These are phyloP conservation scores for Bauhinia variegata DNA, from an alignment of 306 rosid species.

Conservation along the genomic window DNA sequence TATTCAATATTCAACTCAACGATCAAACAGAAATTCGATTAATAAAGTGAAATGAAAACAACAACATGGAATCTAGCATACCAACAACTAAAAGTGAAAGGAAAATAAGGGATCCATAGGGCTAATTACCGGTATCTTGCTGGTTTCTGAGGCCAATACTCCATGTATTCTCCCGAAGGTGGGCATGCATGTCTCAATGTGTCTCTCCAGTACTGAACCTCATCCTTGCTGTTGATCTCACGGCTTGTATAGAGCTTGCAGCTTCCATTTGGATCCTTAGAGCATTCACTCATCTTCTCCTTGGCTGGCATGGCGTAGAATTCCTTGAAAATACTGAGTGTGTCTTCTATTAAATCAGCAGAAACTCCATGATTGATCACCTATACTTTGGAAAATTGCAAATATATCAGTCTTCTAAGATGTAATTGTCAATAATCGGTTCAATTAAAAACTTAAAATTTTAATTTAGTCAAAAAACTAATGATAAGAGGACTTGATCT, in stretches of 20 bases:
- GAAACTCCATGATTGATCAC: not conserved
- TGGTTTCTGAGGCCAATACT: constrained; percentile 79
- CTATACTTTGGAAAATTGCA: not conserved
- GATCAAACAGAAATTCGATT: not conserved
- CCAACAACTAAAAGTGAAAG: no score
- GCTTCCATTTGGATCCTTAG: constrained; percentile 54
- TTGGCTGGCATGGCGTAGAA: constrained; percentile 59
- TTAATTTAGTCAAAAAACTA: no score
- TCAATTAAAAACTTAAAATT: no score
- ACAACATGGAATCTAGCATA: not conserved
- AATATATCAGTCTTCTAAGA: not conserved
- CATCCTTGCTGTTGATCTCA: constrained; percentile 48
- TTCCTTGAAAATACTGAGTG: constrained; percentile 53
- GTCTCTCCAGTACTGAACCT: constrained; percentile 67
- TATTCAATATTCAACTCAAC: constrained; percentile 6
- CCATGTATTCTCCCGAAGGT: constrained; percentile 48
- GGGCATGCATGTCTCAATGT: constrained; percentile 56
- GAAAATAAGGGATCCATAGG: no score
- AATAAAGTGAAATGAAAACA: not conserved
- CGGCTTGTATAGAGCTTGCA: constrained; percentile 71
- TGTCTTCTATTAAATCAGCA: constrained; percentile 44
- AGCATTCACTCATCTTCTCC: constrained; percentile 59
- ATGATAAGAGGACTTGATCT: no score
- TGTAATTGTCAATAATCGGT: no score
- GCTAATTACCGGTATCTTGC: no score